Base-by-base conservation (phyloP, 2,329 filamentous ascomycete genomes). In the Alternaria ethzedia region DNA sequence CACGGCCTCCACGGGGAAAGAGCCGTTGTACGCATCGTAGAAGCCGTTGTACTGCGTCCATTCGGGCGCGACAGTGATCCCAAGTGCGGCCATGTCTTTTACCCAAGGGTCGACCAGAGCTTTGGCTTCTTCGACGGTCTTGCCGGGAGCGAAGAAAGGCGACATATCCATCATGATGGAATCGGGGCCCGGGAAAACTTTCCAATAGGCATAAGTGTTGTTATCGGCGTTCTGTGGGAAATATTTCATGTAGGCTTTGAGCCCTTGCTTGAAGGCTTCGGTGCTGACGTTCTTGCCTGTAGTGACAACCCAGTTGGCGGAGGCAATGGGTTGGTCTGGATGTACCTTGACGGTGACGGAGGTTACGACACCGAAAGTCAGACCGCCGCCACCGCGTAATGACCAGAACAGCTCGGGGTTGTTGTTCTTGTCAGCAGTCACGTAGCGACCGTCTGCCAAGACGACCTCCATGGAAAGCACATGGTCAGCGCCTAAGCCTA, bases 401-500 rank as follows among this genome's bases (percentile, higher is more conserved):
- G 49, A 41, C 49, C 49, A 52, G 49, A 52, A 52, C 9, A 52
- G 20, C 30, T 52, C 49, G 13, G 36, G 30, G 26, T 70, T 70
- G 43, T 58, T 70, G 10, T 62, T 69, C 2, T 70, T 68, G 36
- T 70, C 69, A 15, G 68, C 70, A 15, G 66, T 70, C 3, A 75
- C 30, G 58, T 75, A 71, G 13, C 74, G 63, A 26, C 74, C 74
- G 44, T 56, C 65, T 2, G 75, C 28, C 3, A 71, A 69, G 10
- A 73, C 68, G 15, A 75, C 55, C 54, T 75, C 69, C 21, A 74
- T 70, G 17, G 65, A 65, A 6, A 76, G 62, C 12, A 75, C 70
- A n/a, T 75, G 64, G 54, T 76, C 74, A 3, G 73, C 75, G n/a
- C 70, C 73, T 65, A 76, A 70, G 26, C 74, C 75, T 63, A 83